phyloP scores from a whole-genome alignment of 345 rosid species.

The Corchorus capsularis region DNA sequence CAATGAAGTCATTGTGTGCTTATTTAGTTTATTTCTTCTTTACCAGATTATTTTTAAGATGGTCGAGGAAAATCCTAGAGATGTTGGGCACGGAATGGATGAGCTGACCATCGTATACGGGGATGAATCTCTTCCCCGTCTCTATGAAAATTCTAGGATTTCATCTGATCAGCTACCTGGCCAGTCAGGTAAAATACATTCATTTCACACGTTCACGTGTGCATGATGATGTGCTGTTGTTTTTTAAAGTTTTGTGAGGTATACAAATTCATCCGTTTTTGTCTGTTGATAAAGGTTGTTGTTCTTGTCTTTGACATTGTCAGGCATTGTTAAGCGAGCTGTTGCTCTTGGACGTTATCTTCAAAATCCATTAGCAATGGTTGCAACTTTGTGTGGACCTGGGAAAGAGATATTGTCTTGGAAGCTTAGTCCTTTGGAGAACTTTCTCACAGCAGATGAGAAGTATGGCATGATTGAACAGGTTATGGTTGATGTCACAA shows the following conservation, averaged over 20 bases:
- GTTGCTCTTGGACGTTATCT: conserved; percentile 95
- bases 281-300: conserved; percentile 5
- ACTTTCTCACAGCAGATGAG: conserved; percentile 76
- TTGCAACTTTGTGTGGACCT: conserved; percentile 86
- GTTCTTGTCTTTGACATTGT: conserved; percentile 13
- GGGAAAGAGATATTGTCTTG: conserved; percentile 89
- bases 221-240: neutral
- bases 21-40: conserved; percentile 23
- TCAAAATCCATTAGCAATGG: conserved; percentile 97
- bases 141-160: conserved; percentile 91
- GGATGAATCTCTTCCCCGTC: conserved; percentile 89
- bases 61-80: conserved; percentile 98
- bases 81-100: conserved; percentile 98
- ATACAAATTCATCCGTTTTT: neutral
- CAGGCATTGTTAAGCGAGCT: conserved; percentile 91
- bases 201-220: neutral
- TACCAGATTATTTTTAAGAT: conserved; percentile 89
- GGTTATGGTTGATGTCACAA: conserved; percentile 83
- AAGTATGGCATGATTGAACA: conserved; percentile 88
- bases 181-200: conserved; percentile 54
- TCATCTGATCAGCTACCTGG: conserved; percentile 90
- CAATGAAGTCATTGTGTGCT: conserved; percentile 15
- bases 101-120: conserved; percentile 88
- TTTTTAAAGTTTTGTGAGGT: neutral
- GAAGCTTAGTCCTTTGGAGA: conserved; percentile 78